A percentile compares a stretch with the other conserved stretches of the same genome.
Conservation (phyloP, 1,284 basidiomycete genomes). For the Schizophyllum amplum region DNA sequence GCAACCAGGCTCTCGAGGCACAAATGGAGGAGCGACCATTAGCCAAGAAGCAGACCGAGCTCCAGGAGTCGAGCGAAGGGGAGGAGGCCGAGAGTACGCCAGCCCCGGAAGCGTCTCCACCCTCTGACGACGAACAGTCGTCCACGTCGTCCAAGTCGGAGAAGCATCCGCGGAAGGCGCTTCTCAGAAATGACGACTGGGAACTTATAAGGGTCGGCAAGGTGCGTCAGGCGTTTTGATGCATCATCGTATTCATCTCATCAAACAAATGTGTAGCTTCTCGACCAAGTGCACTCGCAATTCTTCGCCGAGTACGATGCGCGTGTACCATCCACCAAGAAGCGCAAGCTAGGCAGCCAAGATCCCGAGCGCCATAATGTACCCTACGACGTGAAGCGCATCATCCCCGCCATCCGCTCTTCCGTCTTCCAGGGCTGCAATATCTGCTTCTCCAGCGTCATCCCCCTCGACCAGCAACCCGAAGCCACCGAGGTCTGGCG, state of each 20-base stretch:
- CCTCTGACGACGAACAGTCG: conserved; percentile 1
- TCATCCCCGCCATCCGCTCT: conserved; percentile 77
- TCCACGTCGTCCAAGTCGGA: conserved; percentile 24
- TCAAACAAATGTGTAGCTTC: conserved; percentile 39
- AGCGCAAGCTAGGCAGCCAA: conserved; percentile 23
- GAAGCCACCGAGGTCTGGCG: conserved; percentile 86
- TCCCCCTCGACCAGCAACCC: conserved; percentile 76
- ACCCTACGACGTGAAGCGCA: conserved; percentile 38
- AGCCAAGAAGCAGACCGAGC: conserved; percentile 81
- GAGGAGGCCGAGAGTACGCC: conserved; percentile 9
- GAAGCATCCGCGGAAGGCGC: conserved; percentile 51
- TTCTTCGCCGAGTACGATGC: conserved; percentile 68
- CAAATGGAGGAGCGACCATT: conserved; percentile 83
- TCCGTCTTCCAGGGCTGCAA: conserved; percentile 71
- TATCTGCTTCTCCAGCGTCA: conserved; percentile 89
- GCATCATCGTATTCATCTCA: background rate
- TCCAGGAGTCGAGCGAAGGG: conserved; percentile 34
- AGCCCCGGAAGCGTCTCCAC: conserved; percentile 5
- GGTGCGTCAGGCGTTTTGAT: conserved; percentile 32
- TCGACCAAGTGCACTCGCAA: conserved; percentile 67
- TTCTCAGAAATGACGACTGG: conserved; percentile 83
- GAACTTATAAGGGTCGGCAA: conserved; percentile 74
- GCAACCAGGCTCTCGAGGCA: conserved; percentile 59
- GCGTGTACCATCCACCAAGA: conserved; percentile 26
- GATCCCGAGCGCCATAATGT: conserved; percentile 42